phyloP scores from a whole-genome alignment of 805 yeast species.

The Torulaspora indica region DNA sequence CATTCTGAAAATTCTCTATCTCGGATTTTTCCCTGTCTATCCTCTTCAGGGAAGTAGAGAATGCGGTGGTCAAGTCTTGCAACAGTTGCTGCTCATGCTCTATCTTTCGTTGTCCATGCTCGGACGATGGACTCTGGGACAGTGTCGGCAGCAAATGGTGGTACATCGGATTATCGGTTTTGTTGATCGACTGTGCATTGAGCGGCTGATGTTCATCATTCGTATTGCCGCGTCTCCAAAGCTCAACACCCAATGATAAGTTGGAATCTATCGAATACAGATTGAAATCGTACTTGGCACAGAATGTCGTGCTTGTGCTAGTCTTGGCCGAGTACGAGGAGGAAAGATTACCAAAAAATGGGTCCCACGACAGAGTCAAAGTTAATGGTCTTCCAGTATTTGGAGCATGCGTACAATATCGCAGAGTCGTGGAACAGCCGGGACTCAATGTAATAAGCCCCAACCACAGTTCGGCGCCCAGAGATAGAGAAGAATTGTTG shows the following conservation, averaged over 20 bases:
- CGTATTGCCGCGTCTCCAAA: conserved; percentile 51
- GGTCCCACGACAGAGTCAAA: conserved; percentile 80
- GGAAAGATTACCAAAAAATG: conserved; percentile 82
- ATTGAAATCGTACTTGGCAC: conserved; percentile 85
- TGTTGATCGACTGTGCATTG: conserved; percentile 3
- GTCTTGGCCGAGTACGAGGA: conserved; percentile 85
- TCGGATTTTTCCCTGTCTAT: conserved; percentile 38
- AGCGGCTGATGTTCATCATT: conserved; percentile 9
- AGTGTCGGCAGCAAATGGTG: conserved; percentile 16
- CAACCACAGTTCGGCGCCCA: conserved; percentile 88
- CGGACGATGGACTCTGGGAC: conserved; percentile 1
- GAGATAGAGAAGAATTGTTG: conserved; percentile 59
- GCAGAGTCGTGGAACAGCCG: conserved; percentile 76
- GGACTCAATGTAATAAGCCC: conserved; percentile 82
- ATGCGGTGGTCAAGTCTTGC: conserved; percentile 29
- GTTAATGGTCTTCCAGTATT: conserved; percentile 87
- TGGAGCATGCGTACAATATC: conserved; percentile 82
- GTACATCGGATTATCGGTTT: conserved; percentile 17
- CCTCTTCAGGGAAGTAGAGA: conserved; percentile 33
- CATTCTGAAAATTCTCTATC: conserved; percentile 47
- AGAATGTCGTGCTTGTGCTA: conserved; percentile 65
- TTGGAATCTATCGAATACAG: conserved; percentile 86
- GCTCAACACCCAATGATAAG: conserved; percentile 77
- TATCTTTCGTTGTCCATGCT: neutral
- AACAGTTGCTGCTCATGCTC: conserved; percentile 22